Evolutionary conservation across 805 yeast species (phyloP).

Genomic region (Wickerhamiella musiphila): DNA sequence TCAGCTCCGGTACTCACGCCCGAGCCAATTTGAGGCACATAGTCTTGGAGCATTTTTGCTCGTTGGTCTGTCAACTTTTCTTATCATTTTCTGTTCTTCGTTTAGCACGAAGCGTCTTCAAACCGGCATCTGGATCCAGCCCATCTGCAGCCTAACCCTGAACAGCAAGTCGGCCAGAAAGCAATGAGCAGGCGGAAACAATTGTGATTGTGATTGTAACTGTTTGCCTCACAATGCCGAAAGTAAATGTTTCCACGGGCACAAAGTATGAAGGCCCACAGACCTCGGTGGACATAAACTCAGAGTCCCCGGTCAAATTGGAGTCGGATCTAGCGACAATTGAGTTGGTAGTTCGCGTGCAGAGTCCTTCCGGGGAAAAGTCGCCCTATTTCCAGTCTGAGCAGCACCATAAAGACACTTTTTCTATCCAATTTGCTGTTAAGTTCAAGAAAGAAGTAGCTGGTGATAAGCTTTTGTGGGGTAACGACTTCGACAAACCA

Average conservation of each 20-base stretch:
- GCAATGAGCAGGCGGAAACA: too few relatives aligned
- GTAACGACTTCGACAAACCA: constrained; percentile 50
- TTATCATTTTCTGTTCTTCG: too few relatives aligned
- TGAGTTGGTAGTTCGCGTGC: constrained; percentile 27
- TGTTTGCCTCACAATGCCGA: constrained; percentile 4
- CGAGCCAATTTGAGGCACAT: too few relatives aligned
- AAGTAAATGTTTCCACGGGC: constrained; percentile 10
- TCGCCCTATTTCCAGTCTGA: constrained; percentile 16
- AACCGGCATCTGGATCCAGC: too few relatives aligned
- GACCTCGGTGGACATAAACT: constrained; percentile 29
- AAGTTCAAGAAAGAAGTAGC: constrained; percentile 27
- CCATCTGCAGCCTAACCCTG: too few relatives aligned
- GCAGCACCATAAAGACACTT: constrained; percentile 16
- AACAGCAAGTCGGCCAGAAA: too few relatives aligned
- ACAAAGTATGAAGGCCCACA: constrained; percentile 10
- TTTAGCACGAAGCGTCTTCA: too few relatives aligned
- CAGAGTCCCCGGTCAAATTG: constrained; percentile 24
- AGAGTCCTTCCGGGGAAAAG: constrained; percentile 24
- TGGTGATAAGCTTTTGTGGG: constrained; percentile 44
- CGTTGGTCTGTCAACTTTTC: too few relatives aligned
- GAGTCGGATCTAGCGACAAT: constrained; percentile 26
- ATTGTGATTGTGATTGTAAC: too few relatives aligned
- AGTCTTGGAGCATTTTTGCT: too few relatives aligned
- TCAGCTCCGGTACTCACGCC: too few relatives aligned
- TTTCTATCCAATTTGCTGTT: constrained; percentile 26